Base-by-base conservation (phyloP, 2,329 filamentous ascomycete genomes). In the Pseudogymnoascus sp. region DNA sequence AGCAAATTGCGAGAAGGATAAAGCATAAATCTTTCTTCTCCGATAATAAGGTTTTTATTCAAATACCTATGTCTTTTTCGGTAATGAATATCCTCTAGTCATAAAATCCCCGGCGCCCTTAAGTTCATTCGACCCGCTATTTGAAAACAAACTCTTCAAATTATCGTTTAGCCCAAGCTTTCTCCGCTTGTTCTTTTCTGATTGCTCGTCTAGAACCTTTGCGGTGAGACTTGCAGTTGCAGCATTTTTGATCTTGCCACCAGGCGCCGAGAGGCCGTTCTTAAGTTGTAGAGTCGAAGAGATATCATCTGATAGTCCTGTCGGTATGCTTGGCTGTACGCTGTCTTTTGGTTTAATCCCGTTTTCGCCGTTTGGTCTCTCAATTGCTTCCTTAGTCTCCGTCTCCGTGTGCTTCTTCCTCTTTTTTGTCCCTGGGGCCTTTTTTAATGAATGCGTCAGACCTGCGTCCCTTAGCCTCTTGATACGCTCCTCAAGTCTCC, bases 361-460 rank as follows among this genome's bases (percentile, higher is more conserved):
- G 18, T 66, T 66, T 52, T 70, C 10, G 64, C 63, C 59, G n/a
- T 70, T 70, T 25, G 63, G 70, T 69, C 3, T 29, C 15, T 60
- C 63, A 6, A 68, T 27, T 10, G 63, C 70, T 5, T 71, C 71
- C 3, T 72, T 60, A 74, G 63, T 69, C 29, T 55, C 48, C n/a
- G 72, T 74, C 36, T 80, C 78, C 6, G 78, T 79, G 60, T 84
- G 82, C 78, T 91, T 91, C 64, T 78, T 80, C 76, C 92, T 91
- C 74, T 91, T 87, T 77, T 91, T 92, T 69, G 85, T 85, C 35
- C 76, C 78, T 0, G 78, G 79, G 0, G 78, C 87, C 74, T 96
- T 97, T 76, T 97, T 97, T 36, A 97, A 76, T 0, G 87, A 91
- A 72, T 99, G 94, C 1, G 92, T 85, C 27, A 97, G 78, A 0